These are phyloP conservation scores for Hypericum perforatum DNA, from an alignment of 345 rosid genomes.

Conservation along the genomic window DNA sequence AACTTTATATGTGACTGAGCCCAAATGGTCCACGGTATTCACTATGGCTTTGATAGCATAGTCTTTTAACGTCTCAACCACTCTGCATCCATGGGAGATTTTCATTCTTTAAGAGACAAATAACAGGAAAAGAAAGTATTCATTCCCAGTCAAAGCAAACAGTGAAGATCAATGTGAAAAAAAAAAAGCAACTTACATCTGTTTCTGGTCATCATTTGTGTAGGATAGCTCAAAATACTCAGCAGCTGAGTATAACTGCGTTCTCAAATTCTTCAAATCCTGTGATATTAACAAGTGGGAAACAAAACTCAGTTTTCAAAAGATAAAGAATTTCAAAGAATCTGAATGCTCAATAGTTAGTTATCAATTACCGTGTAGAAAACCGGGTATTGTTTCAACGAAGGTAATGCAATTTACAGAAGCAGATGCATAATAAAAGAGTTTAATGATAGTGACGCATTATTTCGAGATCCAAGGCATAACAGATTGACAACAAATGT, in stretches of 20 bases:
- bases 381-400: no score
- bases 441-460: background rate
- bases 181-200: slow-evolving; percentile 41
- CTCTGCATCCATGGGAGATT: slow-evolving; percentile 36
- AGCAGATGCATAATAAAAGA: background rate
- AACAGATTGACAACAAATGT: background rate
- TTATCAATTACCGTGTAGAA: no score
- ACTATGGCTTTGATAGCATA: slow-evolving; percentile 86
- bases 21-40: slow-evolving; percentile 92
- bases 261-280: slow-evolving; percentile 82
- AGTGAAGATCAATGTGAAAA: background rate
- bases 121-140: slow-evolving; percentile 1
- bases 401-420: no score
- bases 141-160: background rate
- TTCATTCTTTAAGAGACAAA: slow-evolving; percentile 5
- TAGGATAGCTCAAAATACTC: slow-evolving; percentile 87
- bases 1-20: slow-evolving; percentile 83
- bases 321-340: no score
- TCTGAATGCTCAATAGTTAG: no score
- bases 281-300: slow-evolving; percentile 10
- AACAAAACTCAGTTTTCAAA: no score
- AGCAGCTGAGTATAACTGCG: slow-evolving; percentile 87
- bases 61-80: slow-evolving; percentile 55
- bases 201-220: slow-evolving; percentile 70
- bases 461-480: background rate